Base-by-base conservation (phyloP, 208 protist species). In the Phytomonas francai region DNA sequence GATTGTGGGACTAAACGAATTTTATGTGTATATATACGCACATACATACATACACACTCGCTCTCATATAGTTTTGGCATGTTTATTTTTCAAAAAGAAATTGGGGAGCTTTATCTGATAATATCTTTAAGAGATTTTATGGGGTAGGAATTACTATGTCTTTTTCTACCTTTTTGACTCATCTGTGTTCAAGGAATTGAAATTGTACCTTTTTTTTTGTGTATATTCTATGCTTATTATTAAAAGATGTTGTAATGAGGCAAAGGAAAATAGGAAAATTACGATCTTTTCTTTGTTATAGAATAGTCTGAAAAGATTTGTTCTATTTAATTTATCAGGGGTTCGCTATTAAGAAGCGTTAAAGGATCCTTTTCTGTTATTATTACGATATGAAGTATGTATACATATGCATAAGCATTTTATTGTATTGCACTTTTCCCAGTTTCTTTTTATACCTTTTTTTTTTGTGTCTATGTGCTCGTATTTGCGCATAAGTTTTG, bases 371-470 rank as follows among this genome's bases (percentile, higher is more conserved):
- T 32, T 68, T 63, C 3, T 63, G 49, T 39, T 5, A 0, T 67
- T 29, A 19, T 28, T 5, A 6, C 31, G 9, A 6, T 19, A 28
- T 42, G 5, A n/a, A 19, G 19, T 29, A 51, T 42, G n/a, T 27
- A 30, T 25, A 3, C 32, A 32, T 34, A 28, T 25, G 33, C 63
- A 27, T 33, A 27, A 25, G 11, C 63, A 67, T 34, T 6, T 9
- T 30, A 25, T 14, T 54, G 9, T 58, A 64, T 34, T 42, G 27
- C 32, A 36, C 7, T 63, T 36, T 62, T 30, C 2, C 39, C 42
- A 62, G 31, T 58, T 63, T 11, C 2, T 56, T 65, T 65, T 19
- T 39, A 57, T 60, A 56, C 0, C 59, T 59, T 51, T 59, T 30
- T 30, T 59, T 57, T 6, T 59, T 59, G 27, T 69, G 28, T 61